A percentile compares a stretch with the other conserved stretches of the same genome.
phyloP scores from a whole-genome alignment of 306 rosid species.

The Canavalia gladiata region DNA sequence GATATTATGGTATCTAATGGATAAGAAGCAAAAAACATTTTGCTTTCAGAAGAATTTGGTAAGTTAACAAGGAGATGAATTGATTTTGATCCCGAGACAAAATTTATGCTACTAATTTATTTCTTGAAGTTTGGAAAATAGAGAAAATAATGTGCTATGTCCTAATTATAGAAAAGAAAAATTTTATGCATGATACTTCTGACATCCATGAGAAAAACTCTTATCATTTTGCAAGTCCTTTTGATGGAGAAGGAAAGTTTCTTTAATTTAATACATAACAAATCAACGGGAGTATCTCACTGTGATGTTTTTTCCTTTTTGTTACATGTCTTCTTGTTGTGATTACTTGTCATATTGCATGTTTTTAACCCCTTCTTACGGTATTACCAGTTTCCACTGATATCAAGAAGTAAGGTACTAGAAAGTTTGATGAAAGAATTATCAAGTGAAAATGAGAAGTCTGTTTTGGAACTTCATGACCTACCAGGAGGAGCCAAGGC shows the following conservation, averaged over 20 bases:
- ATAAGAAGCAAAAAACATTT: background rate
- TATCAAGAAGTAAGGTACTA: slow-evolving; percentile 80
- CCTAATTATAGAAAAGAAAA: too few relatives aligned
- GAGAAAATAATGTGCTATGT: too few relatives aligned
- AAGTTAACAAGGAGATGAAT: background rate
- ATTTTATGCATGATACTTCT: too few relatives aligned
- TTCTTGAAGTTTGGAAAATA: too few relatives aligned
- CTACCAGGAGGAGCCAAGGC: slow-evolving; percentile 89
- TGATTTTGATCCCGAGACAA: background rate
- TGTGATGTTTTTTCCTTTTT: background rate
- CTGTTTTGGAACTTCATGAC: slow-evolving; percentile 71
- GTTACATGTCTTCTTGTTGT: background rate
- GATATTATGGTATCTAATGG: slow-evolving; percentile 19
- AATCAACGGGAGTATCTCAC: background rate
- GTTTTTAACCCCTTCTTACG: slow-evolving; percentile 16
- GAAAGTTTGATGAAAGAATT: slow-evolving; percentile 66
- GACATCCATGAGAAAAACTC: too few relatives aligned
- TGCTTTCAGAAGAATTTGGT: background rate
- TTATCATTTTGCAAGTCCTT: too few relatives aligned
- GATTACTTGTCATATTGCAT: slow-evolving; percentile 14
- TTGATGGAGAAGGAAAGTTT: too few relatives aligned
- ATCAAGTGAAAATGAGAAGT: slow-evolving; percentile 57
- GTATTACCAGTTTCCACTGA: slow-evolving; percentile 79
- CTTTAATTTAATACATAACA: background rate
- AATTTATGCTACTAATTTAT: too few relatives aligned